Conservation (phyloP, 23 red algal genomes). For the Gracilariopsis chorda region DNA sequence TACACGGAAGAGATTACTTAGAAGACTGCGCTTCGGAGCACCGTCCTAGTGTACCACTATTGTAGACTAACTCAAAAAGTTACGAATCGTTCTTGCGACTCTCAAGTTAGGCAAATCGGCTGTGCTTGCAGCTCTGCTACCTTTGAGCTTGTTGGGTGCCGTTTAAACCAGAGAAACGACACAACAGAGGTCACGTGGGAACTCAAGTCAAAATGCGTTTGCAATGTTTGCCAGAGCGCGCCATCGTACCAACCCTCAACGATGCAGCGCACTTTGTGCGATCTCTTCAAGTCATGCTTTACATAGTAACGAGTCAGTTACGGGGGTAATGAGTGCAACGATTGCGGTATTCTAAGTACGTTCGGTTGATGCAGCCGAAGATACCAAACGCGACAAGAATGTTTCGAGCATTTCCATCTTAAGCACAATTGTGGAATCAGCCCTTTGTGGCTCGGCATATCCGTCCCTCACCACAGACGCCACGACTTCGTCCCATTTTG, state of each 20-base stretch:
- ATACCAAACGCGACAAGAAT: slow-evolving; percentile 58
- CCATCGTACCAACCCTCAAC: too few species aligned
- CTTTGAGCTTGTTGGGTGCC: too few species aligned
- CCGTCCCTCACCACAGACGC: slow-evolving; percentile 28
- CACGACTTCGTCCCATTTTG: slow-evolving; percentile 61
- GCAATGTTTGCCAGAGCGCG: too few species aligned
- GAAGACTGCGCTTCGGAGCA: slow-evolving; percentile 4
- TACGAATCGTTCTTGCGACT: too few species aligned
- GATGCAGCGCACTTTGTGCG: neutral
- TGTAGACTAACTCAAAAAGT: too few species aligned
- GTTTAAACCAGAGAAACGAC: too few species aligned
- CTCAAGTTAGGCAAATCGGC: too few species aligned
- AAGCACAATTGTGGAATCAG: slow-evolving; percentile 62
- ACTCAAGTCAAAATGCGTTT: too few species aligned
- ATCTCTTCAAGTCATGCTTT: slow-evolving; percentile 16
- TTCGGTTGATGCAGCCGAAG: slow-evolving; percentile 23
- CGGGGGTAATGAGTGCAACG: neutral
- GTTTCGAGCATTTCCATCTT: slow-evolving; percentile 60
- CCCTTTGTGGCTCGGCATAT: slow-evolving; percentile 48
- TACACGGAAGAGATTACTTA: neutral
- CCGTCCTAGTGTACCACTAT: neutral
- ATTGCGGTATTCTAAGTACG: slow-evolving; percentile 14
- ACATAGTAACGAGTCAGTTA: slow-evolving; percentile 6
- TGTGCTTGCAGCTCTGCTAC: too few species aligned
- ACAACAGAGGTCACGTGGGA: too few species aligned